These are phyloP conservation scores for Eragrostis nindensis DNA, from an alignment of 176 grass and related monocot species.

Conservation along the genomic window DNA sequence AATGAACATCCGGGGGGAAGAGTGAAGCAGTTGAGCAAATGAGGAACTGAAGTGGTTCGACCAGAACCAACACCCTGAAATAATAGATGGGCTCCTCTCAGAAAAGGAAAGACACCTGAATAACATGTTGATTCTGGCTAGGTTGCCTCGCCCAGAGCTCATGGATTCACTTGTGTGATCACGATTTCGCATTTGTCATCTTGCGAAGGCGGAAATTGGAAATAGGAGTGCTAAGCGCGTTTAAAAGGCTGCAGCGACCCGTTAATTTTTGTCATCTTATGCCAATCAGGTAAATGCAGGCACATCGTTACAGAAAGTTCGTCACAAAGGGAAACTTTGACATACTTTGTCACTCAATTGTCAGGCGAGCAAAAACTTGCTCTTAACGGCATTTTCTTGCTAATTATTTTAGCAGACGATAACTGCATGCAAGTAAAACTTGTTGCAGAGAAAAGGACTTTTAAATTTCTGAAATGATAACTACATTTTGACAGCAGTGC, in stretches of 20 bases:
- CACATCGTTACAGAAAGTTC: background rate
- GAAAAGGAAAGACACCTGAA: background rate
- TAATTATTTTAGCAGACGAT: background rate
- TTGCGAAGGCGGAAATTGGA: too few species aligned
- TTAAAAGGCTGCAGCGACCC: too few species aligned
- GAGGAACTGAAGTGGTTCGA: conserved; percentile 49
- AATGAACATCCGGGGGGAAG: conserved; percentile 5
- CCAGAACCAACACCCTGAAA: conserved; percentile 48
- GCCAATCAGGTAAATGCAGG: too few species aligned
- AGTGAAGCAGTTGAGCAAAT: conserved; percentile 39
- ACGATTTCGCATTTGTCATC: background rate
- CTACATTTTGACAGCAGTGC: background rate
- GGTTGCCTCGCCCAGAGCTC: background rate
- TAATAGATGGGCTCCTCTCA: background rate
- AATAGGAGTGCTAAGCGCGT: too few species aligned
- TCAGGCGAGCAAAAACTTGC: background rate
- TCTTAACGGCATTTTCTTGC: background rate
- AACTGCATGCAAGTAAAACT: background rate
- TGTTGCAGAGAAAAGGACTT: background rate
- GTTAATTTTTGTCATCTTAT: too few species aligned
- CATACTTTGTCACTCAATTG: background rate
- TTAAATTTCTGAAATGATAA: background rate
- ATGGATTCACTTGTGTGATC: background rate
- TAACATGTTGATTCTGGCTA: background rate
- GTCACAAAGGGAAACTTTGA: background rate